Conservation (phyloP, 2,329 filamentous ascomycete genomes). For the Colletotrichum aenigma region DNA sequence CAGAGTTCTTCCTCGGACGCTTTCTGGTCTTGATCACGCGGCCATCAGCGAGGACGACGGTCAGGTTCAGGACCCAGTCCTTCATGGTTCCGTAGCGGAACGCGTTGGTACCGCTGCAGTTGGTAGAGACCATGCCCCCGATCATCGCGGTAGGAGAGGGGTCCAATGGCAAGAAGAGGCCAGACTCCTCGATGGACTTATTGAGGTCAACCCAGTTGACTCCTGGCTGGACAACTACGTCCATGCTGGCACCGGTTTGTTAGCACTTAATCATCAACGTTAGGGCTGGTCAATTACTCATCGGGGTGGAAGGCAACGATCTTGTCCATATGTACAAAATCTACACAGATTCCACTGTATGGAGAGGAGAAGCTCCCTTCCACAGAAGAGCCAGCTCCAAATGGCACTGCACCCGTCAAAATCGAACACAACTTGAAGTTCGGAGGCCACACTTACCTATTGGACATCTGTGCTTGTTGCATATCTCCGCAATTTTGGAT, state of each 20-base stretch:
- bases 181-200: constrained; percentile 62
- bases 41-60: constrained; percentile 73
- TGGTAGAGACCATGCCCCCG: constrained; percentile 69
- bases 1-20: constrained; percentile 70
- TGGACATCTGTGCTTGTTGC: constrained; percentile 65
- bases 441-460: too few relatives aligned
- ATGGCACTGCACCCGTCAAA: constrained; percentile 64
- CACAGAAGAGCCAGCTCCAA: constrained; percentile 74
- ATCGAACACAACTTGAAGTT: too few relatives aligned
- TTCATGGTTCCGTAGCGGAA: constrained; percentile 77
- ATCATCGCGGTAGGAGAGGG: constrained; percentile 66
- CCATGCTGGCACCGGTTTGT: constrained; percentile 47
- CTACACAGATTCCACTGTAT: constrained; percentile 70
- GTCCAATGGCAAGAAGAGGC: constrained; percentile 73
- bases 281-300: constrained; percentile 34
- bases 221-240: constrained; percentile 72
- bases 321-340: constrained; percentile 71
- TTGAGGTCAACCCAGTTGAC: constrained; percentile 74
- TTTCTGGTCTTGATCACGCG: constrained; percentile 68
- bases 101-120: constrained; percentile 67
- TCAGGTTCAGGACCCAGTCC: constrained; percentile 75
- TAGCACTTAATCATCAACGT: fast-evolving
- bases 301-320: constrained; percentile 68
- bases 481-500: constrained; percentile 64
- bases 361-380: constrained; percentile 75